Evolutionary conservation across 108 stramenopile genomes (phyloP).

Genomic region (Nannochloropsis granulata): DNA sequence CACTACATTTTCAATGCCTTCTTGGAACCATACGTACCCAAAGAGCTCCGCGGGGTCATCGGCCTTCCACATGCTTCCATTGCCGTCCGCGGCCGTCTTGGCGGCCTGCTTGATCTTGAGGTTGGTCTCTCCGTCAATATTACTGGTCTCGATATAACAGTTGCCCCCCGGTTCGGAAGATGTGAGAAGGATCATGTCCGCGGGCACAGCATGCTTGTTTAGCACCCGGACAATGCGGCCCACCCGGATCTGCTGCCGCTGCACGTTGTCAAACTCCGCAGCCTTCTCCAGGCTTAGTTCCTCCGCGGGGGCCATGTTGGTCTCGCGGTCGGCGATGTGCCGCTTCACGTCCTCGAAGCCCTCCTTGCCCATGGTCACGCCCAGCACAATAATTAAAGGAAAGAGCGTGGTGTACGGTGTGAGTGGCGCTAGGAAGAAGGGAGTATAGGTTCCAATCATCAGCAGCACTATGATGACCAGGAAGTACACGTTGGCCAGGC

Average conservation of each 20-base stretch:
- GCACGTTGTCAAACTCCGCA: not conserved
- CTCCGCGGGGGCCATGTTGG: not conserved
- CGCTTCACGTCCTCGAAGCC: constrained; percentile 20
- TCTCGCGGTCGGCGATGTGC: not conserved
- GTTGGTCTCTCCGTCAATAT: constrained; percentile 40
- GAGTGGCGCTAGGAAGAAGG: constrained; percentile 57
- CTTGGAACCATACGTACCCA: not conserved
- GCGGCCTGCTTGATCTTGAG: constrained; percentile 36
- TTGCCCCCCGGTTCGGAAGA: constrained; percentile 34
- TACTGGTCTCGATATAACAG: constrained; percentile 41
- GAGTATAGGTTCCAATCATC: constrained; percentile 69
- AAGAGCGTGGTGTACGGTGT: constrained; percentile 77
- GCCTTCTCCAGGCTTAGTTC: not conserved
- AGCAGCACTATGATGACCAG: constrained; percentile 74
- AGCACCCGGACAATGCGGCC: constrained; percentile 24
- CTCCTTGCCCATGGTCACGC: constrained; percentile 70
- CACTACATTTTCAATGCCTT: not conserved
- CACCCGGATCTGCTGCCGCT: constrained; percentile 21
- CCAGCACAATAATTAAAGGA: constrained; percentile 68
- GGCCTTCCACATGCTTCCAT: not conserved
- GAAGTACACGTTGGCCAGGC: constrained; percentile 88
- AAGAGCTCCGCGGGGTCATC: not conserved
- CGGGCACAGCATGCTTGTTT: constrained; percentile 30
- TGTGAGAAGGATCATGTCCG: constrained; percentile 33
- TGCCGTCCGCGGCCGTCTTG: not conserved